Evolutionary conservation across 768 basidiomycete species (phyloP).

Genomic region (Leccinellum albellum): DNA sequence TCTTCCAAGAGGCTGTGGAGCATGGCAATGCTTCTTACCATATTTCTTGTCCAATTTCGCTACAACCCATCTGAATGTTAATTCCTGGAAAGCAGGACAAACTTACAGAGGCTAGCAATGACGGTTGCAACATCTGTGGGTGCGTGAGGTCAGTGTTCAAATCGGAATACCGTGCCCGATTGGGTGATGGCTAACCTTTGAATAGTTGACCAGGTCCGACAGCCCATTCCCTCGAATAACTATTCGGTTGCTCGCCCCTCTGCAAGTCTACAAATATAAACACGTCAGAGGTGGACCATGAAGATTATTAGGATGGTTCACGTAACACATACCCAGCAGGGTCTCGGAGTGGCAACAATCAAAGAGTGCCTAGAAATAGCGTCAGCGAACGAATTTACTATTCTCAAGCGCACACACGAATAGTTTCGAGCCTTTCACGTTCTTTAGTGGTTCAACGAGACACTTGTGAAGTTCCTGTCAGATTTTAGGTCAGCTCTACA

Average conservation of each 20-base stretch:
- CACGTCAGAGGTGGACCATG: neutral
- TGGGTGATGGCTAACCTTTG: slow-evolving; percentile 5
- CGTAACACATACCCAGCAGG: slow-evolving; percentile 17
- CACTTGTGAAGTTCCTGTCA: slow-evolving; percentile 18
- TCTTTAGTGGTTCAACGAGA: slow-evolving; percentile 18
- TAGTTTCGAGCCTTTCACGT: slow-evolving; percentile 16
- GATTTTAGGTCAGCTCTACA: neutral
- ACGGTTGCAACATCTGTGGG: slow-evolving; percentile 6
- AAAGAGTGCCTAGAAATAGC: slow-evolving; percentile 19
- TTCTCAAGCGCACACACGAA: slow-evolving; percentile 11
- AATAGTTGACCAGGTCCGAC: slow-evolving; percentile 13
- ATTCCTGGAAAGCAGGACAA: neutral
- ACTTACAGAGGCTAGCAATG: slow-evolving; percentile 10
- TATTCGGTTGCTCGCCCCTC: slow-evolving; percentile 9
- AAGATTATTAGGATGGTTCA: neutral
- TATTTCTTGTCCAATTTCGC: slow-evolving; percentile 8
- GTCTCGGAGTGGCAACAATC: slow-evolving; percentile 32
- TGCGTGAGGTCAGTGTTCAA: neutral
- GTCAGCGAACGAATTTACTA: neutral
- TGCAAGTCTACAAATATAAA: slow-evolving; percentile 22
- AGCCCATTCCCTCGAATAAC: slow-evolving; percentile 14
- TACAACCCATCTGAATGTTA: neutral
- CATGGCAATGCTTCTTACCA: neutral
- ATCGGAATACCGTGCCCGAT: neutral
- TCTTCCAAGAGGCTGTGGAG: slow-evolving; percentile 1